phyloP scores from a whole-genome alignment of 2,329 filamentous ascomycete species.

The Metarhizium sp. region DNA sequence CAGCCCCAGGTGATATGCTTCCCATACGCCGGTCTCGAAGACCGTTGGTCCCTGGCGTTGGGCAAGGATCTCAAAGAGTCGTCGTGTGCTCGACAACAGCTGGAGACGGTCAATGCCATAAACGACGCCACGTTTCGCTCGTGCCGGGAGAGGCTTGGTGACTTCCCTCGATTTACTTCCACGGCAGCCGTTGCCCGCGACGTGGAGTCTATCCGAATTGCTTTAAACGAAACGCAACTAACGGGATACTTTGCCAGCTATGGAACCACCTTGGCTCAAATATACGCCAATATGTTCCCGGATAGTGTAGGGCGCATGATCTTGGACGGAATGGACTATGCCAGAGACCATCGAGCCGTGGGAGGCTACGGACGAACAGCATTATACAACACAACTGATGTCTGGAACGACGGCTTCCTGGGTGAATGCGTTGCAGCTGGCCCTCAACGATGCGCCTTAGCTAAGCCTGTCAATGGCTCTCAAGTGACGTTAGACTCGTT shows the following conservation, averaged over 20 bases:
- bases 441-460: no score
- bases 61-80: no score
- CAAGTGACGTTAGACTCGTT: no score
- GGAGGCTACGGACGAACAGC: constrained; percentile 10
- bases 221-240: constrained; percentile 32
- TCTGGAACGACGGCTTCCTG: no score
- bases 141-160: constrained; percentile 31
- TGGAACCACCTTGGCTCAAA: constrained; percentile 33
- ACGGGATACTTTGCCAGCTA: constrained; percentile 30
- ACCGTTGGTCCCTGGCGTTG: no score
- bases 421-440: no score
- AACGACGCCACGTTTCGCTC: constrained; percentile 13
- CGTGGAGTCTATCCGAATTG: constrained; percentile 34
- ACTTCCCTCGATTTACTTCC: constrained; percentile 32
- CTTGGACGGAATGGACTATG: constrained; percentile 37
- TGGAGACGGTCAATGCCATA: not conserved
- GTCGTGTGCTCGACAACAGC: not conserved
- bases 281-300: constrained; percentile 39
- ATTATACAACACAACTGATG: no score
- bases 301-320: constrained; percentile 34
- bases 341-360: constrained; percentile 30
- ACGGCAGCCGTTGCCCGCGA: constrained; percentile 36
- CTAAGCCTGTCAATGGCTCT: no score
- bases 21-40: not conserved
- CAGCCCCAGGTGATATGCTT: not conserved